These are phyloP conservation scores for Trifolium dubium DNA, from an alignment of 306 rosid genomes.

Conservation along the genomic window DNA sequence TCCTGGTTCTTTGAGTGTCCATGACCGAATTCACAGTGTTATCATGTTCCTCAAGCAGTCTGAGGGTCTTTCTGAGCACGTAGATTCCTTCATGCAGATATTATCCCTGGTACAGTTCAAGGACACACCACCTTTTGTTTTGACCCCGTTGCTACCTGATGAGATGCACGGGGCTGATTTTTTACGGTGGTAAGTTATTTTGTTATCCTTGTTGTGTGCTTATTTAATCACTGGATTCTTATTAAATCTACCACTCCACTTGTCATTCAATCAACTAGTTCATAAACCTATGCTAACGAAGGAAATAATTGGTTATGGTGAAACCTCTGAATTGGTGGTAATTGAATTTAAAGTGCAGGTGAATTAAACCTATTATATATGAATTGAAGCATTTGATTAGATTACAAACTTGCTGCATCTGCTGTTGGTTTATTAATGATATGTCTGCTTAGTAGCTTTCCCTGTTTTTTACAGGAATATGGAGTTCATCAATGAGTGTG, in stretches of 20 bases:
- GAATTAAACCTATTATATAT: slow-evolving; percentile 11
- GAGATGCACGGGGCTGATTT: slow-evolving; percentile 72
- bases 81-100: slow-evolving; percentile 98
- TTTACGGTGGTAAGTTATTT: slow-evolving; percentile 60
- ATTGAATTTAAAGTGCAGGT: slow-evolving; percentile 21
- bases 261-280: slow-evolving; percentile 8
- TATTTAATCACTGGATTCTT: slow-evolving; percentile 25
- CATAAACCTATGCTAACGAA: background rate
- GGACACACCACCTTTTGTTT: slow-evolving; percentile 62
- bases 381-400: slow-evolving; percentile 30
- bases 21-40: slow-evolving; percentile 73
- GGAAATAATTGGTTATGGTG: slow-evolving; percentile 18
- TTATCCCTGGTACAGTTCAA: slow-evolving; percentile 74
- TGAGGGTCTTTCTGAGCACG: slow-evolving; percentile 81
- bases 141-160: slow-evolving; percentile 80
- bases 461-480: slow-evolving; percentile 59
- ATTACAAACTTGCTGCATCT: slow-evolving; percentile 19
- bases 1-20: slow-evolving; percentile 59
- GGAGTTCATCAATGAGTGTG: slow-evolving; percentile 63
- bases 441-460: slow-evolving; percentile 36
- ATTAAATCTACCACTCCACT: slow-evolving; percentile 24
- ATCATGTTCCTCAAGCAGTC: slow-evolving; percentile 82
- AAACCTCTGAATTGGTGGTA: slow-evolving; percentile 12
- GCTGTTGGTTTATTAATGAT: slow-evolving; percentile 18
- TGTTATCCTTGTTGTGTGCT: slow-evolving; percentile 36